Conservation (phyloP, 2,329 filamentous ascomycete genomes). For the Lecanicillium sp. region DNA sequence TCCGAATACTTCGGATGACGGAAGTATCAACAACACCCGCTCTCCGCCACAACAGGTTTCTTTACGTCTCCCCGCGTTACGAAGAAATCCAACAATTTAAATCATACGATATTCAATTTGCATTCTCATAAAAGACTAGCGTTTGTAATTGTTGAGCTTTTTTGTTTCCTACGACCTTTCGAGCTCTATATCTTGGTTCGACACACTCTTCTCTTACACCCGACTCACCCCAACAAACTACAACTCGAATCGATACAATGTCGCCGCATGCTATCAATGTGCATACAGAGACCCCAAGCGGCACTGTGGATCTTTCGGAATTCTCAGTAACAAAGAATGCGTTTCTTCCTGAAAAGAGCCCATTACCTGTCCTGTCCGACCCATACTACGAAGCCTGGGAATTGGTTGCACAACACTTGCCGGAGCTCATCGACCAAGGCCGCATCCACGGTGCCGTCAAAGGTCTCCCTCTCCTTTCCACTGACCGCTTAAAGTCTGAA, state of each 20-base stretch:
- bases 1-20: too few species aligned
- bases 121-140: too few species aligned
- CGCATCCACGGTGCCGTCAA: conserved; percentile 57
- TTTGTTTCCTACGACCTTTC: too few species aligned
- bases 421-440: conserved; percentile 55
- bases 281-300: conserved; percentile 11
- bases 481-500: conserved; percentile 52
- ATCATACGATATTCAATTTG: too few species aligned
- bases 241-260: conserved; percentile 22
- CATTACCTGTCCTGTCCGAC: conserved; percentile 56
- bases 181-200: too few species aligned
- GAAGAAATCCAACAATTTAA: too few species aligned
- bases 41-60: too few species aligned
- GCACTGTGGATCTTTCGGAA: conserved; percentile 20
- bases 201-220: too few species aligned
- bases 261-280: conserved; percentile 31
- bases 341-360: conserved; percentile 67
- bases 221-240: too few species aligned
- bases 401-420: conserved; percentile 56
- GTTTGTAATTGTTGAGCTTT: too few species aligned
- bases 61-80: too few species aligned
- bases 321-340: conserved; percentile 48
- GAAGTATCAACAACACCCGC: too few species aligned
- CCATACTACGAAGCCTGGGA: conserved; percentile 79
- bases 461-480: conserved; percentile 60